phyloP scores from a whole-genome alignment of 176 grass and related monocot genomes.

The Chrysopogon serrulatus region DNA sequence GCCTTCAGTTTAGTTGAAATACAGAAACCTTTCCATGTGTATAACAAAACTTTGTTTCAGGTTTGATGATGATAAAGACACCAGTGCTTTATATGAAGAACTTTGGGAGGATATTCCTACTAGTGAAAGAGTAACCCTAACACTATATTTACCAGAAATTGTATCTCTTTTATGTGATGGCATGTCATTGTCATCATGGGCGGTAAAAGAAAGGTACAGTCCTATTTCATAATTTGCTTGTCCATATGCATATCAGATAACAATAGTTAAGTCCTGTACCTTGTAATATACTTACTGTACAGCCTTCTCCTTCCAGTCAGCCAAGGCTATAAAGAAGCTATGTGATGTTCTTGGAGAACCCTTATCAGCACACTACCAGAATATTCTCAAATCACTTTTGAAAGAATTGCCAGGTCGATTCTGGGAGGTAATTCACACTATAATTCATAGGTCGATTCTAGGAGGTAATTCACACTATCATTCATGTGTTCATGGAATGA shows the following conservation, averaged over 20 bases:
- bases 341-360: constrained; percentile 78
- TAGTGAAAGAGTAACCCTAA: constrained; percentile 89
- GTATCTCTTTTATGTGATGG: constrained; percentile 74
- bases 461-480: constrained; percentile 55
- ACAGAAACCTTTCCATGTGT: neutral
- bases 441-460: constrained; percentile 61
- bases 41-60: constrained; percentile 44
- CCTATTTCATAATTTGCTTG: constrained; percentile 14
- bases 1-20: constrained; percentile 18
- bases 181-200: constrained; percentile 89
- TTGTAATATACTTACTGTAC: constrained; percentile 31
- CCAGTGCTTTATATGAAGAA: constrained; percentile 79
- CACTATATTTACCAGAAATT: constrained; percentile 81
- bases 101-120: constrained; percentile 92
- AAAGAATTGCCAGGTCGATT: constrained; percentile 91
- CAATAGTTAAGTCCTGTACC: neutral
- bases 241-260: constrained; percentile 11
- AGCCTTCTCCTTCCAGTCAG: constrained; percentile 58
- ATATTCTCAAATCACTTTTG: constrained; percentile 76
- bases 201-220: constrained; percentile 91
- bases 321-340: constrained; percentile 80
- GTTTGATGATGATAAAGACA: constrained; percentile 97
- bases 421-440: constrained; percentile 65
- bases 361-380: constrained; percentile 58
- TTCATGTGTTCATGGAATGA: neutral